These are phyloP conservation scores for Tetrapyrgos nigripes DNA, from an alignment of 1,284 basidiomycete species.

Conservation along the genomic window DNA sequence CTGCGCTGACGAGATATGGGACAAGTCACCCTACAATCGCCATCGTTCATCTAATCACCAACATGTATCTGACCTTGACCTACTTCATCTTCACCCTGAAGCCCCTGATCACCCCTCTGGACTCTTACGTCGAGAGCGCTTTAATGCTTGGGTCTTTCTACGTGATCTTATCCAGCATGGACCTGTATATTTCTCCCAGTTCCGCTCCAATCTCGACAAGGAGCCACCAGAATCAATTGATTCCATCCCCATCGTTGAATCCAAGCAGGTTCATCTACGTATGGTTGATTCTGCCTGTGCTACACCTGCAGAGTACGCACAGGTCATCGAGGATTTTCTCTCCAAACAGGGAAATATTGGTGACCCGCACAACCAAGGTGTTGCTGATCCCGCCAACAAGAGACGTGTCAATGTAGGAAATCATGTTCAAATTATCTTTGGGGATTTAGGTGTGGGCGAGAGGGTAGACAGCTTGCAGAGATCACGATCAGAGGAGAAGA, in stretches of 20 bases:
- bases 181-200: constrained; percentile 28
- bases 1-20: constrained; percentile 33
- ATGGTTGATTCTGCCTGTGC: constrained; percentile 33
- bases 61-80: neutral
- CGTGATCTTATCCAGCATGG: constrained; percentile 29
- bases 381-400: constrained; percentile 4
- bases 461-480: constrained; percentile 22
- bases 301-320: constrained; percentile 28
- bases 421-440: constrained; percentile 25
- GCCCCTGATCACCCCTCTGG: constrained; percentile 4
- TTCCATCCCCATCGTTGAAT: constrained; percentile 32
- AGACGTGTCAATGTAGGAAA: constrained; percentile 2
- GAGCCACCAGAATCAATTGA: constrained; percentile 32
- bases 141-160: constrained; percentile 32
- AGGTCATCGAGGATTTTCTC: constrained; percentile 29
- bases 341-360: constrained; percentile 31
- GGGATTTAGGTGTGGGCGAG: constrained; percentile 34
- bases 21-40: constrained; percentile 9
- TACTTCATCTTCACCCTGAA: constrained; percentile 22
- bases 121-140: constrained; percentile 27
- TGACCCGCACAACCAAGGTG: constrained; percentile 14
- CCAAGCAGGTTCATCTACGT: constrained; percentile 28
- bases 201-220: constrained; percentile 6
- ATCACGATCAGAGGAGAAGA: constrained; percentile 19
- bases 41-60: neutral